Base-by-base conservation (phyloP, 768 basidiomycete genomes). In the Gyrodon lividus region DNA sequence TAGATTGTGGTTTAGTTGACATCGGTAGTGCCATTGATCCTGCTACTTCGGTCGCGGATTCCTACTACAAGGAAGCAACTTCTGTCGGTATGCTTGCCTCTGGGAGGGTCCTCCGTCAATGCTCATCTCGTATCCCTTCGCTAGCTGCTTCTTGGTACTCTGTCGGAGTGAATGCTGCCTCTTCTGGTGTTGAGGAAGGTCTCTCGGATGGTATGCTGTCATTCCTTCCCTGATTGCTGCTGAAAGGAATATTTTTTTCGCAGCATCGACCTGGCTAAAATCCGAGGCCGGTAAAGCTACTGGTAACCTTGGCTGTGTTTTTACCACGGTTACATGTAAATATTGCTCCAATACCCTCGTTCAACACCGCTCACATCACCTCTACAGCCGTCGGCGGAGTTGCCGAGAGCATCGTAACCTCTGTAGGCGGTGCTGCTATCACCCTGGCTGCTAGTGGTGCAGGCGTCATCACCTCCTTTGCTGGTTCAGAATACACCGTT, bases 391-490 rank as follows among this genome's bases (percentile, higher is more conserved):
- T 75, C 49, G 82, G 72, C n/a, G 84, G 79, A 13, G 51, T 69
- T 8, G 78, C 72, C 2, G 68, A 73, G 44, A 87, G 81, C 13
- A 62, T 87, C 17, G 67, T 87, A 24, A 83, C 81, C 14, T 80
- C 77, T 37, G 75, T 62, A 9, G 86, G 83, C 6, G 86, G 84
- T 10, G 58, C 74, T 39, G 85, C 77, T 1, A 67, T 86, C 51
- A 87, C 85, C 0, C 74, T 88, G 17, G 84, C 82, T 23, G 37
- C 75, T 60, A 61, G 65, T 45, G 69, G 67, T 28, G 65, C 52
- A 6, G 71, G 70, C 14, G 70, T 71, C 14, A 71, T 68, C 7
- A 84, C 82, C 24, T 74, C 78, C 17, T 75, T 74, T 54, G 80
- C 74, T 22, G 83, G 84, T 31, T 74, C 76, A 7, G 62, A 77